Evolutionary conservation across 2,329 filamentous ascomycete genomes (phyloP).

Genomic region (Arthroderma sp.): DNA sequence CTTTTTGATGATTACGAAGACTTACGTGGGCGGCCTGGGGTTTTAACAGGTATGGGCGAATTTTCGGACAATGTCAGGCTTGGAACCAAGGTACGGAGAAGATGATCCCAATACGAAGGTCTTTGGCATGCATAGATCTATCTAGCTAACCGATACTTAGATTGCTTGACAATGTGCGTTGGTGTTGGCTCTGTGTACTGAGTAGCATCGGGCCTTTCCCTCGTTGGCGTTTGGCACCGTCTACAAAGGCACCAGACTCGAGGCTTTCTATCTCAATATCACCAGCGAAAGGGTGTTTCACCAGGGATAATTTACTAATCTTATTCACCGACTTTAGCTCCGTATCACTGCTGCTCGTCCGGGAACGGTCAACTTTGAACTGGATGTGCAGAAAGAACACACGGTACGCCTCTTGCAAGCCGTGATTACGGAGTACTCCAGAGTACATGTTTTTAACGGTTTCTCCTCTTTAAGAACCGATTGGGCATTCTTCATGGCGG

Average conservation of each 20-base stretch:
- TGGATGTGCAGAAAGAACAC: constrained; percentile 53
- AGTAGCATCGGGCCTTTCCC: not conserved
- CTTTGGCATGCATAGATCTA: not conserved
- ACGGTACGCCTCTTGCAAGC: constrained; percentile 37
- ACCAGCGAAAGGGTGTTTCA: not conserved
- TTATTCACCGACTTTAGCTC: constrained; percentile 33
- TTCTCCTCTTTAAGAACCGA: constrained; percentile 41
- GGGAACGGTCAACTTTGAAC: constrained; percentile 52
- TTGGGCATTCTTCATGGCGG: constrained; percentile 56
- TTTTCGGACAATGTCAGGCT: constrained; percentile 71
- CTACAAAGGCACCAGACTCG: too few relatives aligned
- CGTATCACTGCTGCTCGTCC: constrained; percentile 49
- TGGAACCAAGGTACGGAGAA: constrained; percentile 66
- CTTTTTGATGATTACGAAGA: too few relatives aligned
- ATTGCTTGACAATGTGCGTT: constrained; percentile 32
- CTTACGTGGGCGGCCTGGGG: too few relatives aligned
- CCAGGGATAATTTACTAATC: not conserved
- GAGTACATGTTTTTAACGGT: constrained; percentile 1
- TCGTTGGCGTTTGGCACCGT: too few relatives aligned
- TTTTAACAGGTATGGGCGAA: constrained; percentile 79
- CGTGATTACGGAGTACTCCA: too few relatives aligned
- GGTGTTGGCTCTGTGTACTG: not conserved
- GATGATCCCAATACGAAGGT: not conserved
- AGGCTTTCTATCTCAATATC: too few relatives aligned
- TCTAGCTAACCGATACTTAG: constrained; percentile 13